These are phyloP conservation scores for Liriodendron chinense DNA, from an alignment of 164 flowering plant genomes.

Conservation along the genomic window DNA sequence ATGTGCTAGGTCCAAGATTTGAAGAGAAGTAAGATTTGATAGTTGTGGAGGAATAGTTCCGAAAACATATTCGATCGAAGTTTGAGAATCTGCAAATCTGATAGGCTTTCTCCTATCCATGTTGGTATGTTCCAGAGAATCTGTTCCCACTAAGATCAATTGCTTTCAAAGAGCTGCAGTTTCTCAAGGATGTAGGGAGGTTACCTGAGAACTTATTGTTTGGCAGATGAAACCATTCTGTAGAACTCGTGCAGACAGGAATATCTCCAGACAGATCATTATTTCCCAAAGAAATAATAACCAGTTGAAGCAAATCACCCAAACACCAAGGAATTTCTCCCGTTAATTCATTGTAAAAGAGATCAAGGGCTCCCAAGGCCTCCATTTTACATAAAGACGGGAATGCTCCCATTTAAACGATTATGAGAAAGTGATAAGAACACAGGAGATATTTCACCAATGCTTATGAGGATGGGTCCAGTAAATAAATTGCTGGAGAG, in stretches of 20 bases:
- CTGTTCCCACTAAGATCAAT: slow-evolving; percentile 8
- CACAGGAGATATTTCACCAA: not conserved
- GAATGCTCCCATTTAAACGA: not conserved
- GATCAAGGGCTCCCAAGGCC: not conserved
- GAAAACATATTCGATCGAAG: slow-evolving; percentile 15
- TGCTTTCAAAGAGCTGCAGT: not conserved
- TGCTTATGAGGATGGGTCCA: not conserved
- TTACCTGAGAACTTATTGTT: slow-evolving; percentile 7
- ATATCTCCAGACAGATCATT: slow-evolving; percentile 3
- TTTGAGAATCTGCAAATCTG: not conserved
- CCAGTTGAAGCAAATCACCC: not conserved
- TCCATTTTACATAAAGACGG: not conserved
- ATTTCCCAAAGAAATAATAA: not conserved
- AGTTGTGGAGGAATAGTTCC: slow-evolving; percentile 21
- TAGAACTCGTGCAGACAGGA: slow-evolving; percentile 2
- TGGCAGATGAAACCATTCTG: not conserved
- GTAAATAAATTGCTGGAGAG: not conserved
- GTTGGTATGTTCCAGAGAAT: slow-evolving; percentile 12
- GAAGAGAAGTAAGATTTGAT: slow-evolving; percentile 5
- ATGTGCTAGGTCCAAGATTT: too few species aligned
- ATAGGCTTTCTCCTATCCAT: slow-evolving; percentile 16
- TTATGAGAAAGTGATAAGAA: not conserved
- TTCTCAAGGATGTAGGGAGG: slow-evolving; percentile 3
- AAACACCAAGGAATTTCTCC: slow-evolving; percentile 17
- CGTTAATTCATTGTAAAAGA: slow-evolving; percentile 4